Conservation (phyloP, 2,329 filamentous ascomycete species). For the Ophiostoma sp. region DNA sequence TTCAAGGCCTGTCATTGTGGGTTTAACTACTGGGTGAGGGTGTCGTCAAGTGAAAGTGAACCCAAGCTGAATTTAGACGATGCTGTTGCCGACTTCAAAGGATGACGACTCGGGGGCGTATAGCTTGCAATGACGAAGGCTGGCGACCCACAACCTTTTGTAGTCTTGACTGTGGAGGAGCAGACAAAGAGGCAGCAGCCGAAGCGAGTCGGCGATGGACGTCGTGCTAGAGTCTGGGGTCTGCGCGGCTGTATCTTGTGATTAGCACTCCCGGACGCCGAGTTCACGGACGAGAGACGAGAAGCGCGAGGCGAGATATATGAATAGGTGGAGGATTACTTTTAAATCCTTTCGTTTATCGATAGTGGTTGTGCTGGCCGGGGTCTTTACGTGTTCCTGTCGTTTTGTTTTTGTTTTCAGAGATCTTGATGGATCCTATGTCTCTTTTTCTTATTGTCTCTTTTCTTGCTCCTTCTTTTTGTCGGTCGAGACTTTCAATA, state of each 20-base stretch:
- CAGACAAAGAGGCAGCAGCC: neutral
- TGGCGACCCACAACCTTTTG: neutral
- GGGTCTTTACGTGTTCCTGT: neutral
- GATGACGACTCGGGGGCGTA: neutral
- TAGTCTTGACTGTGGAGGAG: neutral
- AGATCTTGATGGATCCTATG: neutral
- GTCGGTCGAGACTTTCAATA: neutral
- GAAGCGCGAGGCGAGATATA: neutral
- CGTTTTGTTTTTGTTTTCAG: constrained; percentile 3
- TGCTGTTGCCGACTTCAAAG: neutral
- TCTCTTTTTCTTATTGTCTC: neutral
- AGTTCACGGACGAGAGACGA: constrained; percentile 4
- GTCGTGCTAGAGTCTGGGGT: constrained; percentile 1
- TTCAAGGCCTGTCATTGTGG: neutral
- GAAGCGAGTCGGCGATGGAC: constrained; percentile 12
- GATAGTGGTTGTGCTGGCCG: neutral
- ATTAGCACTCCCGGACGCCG: neutral
- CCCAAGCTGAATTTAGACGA: neutral
- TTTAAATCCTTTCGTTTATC: neutral
- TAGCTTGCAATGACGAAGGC: neutral
- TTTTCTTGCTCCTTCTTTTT: neutral
- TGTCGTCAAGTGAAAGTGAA: neutral
- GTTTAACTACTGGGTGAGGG: neutral
- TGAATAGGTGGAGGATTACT: neutral
- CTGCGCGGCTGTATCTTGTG: neutral